Conservation (phyloP, 805 yeast species). For the Candida koratica region DNA sequence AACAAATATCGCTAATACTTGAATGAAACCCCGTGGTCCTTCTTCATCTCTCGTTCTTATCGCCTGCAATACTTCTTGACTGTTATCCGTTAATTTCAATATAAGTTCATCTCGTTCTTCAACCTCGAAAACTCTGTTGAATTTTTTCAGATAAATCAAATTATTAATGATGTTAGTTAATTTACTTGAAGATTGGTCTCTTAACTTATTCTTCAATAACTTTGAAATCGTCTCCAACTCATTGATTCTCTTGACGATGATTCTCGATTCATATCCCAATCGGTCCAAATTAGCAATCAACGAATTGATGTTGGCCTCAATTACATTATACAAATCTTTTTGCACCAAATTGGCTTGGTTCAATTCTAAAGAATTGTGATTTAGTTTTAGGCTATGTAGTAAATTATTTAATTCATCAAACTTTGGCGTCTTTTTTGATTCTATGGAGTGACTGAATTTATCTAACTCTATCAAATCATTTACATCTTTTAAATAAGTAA, state of each 20-base stretch:
- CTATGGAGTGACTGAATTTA: constrained; percentile 13
- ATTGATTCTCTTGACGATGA: constrained; percentile 36
- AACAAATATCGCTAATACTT: constrained; percentile 25
- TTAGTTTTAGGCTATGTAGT: constrained; percentile 25
- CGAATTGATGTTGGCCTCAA: constrained; percentile 27
- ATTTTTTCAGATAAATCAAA: constrained; percentile 28
- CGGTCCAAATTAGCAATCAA: constrained; percentile 35
- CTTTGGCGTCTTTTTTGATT: constrained; percentile 15
- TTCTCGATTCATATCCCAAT: constrained; percentile 37
- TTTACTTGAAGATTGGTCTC: constrained; percentile 25
- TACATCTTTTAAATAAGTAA: constrained; percentile 10
- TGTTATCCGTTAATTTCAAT: constrained; percentile 25
- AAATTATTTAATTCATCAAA: constrained; percentile 30
- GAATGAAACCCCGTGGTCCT: constrained; percentile 15
- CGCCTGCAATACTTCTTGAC: constrained; percentile 10
- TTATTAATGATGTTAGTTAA: constrained; percentile 23
- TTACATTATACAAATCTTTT: constrained; percentile 26
- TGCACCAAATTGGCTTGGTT: constrained; percentile 24
- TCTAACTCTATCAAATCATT: constrained; percentile 20
- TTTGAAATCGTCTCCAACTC: constrained; percentile 36
- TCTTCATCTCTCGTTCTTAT: constrained; percentile 5
- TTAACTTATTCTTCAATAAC: constrained; percentile 25
- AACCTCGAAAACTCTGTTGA: constrained; percentile 28
- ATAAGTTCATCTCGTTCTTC: constrained; percentile 27
- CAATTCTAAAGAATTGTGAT: constrained; percentile 23